phyloP scores from a whole-genome alignment of 805 yeast genomes.

The Zygotorulaspora sp. region DNA sequence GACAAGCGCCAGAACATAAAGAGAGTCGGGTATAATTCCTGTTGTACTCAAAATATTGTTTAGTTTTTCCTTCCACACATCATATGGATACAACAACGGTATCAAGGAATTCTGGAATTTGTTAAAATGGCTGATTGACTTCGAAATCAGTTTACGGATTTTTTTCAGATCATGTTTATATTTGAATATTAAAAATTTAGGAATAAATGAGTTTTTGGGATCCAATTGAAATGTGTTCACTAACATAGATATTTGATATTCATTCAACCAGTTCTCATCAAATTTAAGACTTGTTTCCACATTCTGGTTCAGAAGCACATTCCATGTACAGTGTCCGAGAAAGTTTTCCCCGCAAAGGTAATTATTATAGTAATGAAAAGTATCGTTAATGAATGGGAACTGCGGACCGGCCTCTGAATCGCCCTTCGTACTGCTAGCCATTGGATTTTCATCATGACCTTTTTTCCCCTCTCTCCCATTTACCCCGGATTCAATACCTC shows the following conservation, averaged over 20 bases:
- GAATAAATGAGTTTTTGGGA: constrained; percentile 15
- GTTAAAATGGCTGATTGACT: constrained; percentile 15
- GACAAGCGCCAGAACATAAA: constrained; percentile 18
- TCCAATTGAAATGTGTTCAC: constrained; percentile 20
- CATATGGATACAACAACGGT: constrained; percentile 25
- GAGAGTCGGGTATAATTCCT: constrained; percentile 12
- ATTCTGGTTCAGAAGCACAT: constrained; percentile 8
- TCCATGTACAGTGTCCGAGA: constrained; percentile 30
- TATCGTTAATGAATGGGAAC: constrained; percentile 28
- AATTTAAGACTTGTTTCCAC: not conserved
- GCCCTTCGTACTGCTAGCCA: not conserved
- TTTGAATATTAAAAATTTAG: constrained; percentile 21
- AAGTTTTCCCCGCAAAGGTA: constrained; percentile 15
- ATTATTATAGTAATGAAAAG: constrained; percentile 25
- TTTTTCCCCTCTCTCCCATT: not conserved
- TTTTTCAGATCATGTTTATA: constrained; percentile 13
- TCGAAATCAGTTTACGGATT: constrained; percentile 10
- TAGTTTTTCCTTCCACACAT: constrained; percentile 14
- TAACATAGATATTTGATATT: constrained; percentile 10
- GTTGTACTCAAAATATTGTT: constrained; percentile 4
- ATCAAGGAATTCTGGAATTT: constrained; percentile 22
- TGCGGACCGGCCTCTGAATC: constrained; percentile 11
- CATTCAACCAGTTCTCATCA: constrained; percentile 8
- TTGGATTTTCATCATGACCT: not conserved
- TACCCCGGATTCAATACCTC: not conserved